Conservation (phyloP, 1,139 yeast species). For the Trichomonascaceae sp. region DNA sequence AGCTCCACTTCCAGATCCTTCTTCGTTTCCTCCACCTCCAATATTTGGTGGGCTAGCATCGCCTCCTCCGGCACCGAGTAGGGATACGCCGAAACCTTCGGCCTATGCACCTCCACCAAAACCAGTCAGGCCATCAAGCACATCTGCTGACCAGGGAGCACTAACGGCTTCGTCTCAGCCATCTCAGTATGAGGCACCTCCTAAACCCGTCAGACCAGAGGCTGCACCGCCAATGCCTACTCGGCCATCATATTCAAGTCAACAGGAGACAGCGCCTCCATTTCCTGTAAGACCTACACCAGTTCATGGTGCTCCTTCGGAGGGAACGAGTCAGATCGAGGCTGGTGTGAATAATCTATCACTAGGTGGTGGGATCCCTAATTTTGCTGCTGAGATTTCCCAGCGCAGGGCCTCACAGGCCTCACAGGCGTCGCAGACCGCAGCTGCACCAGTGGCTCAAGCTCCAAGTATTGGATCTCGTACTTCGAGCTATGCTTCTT, state of each 20-base stretch:
- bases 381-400: conserved; percentile 31
- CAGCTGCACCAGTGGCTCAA: neutral
- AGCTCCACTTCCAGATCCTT: conserved; percentile 36
- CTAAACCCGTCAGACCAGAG: conserved; percentile 1
- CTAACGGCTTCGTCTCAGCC: neutral
- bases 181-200: neutral
- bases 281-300: neutral
- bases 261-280: neutral
- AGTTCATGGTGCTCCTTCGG: neutral
- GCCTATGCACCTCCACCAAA: neutral
- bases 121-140: neutral
- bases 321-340: neutral
- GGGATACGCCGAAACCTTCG: neutral
- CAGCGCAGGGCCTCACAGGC: conserved; percentile 15
- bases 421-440: conserved; percentile 6
- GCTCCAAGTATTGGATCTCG: neutral
- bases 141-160: neutral
- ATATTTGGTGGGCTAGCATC: conserved; percentile 11
- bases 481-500: conserved; percentile 5
- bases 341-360: neutral
- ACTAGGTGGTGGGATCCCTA: conserved; percentile 18
- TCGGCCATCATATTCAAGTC: neutral
- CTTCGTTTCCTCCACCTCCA: conserved; percentile 19
- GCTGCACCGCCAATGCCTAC: conserved; percentile 13
- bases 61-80: conserved; percentile 1